Evolutionary conservation across 306 rosid species (phyloP).

Genomic region (Vachellia collinsii): DNA sequence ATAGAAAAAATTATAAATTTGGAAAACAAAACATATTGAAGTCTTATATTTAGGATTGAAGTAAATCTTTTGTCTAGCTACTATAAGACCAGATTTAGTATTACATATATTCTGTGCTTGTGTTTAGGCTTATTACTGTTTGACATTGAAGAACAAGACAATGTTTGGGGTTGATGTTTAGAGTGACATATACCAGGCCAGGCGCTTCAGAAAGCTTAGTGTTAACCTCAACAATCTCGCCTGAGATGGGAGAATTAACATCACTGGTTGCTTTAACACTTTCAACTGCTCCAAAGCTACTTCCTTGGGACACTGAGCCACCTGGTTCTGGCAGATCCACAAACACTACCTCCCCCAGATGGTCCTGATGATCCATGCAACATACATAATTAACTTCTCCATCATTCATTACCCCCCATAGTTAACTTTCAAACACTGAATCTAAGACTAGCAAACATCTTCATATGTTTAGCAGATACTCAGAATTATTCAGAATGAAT

Average conservation of each 20-base stretch:
- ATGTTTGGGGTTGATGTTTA: neutral
- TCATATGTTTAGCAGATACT: neutral
- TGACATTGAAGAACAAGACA: too few species aligned
- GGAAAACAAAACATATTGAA: too few species aligned
- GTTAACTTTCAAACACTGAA: neutral
- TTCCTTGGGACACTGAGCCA: constrained; percentile 51
- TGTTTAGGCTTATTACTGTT: too few species aligned
- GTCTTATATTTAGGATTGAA: too few species aligned
- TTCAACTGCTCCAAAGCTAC: constrained; percentile 87
- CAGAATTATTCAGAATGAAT: neutral
- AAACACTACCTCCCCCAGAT: constrained; percentile 95
- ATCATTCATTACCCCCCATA: neutral
- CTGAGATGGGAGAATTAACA: constrained; percentile 89
- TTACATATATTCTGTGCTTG: neutral
- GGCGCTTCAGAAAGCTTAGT: constrained; percentile 65
- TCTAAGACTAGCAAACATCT: neutral
- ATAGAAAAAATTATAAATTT: too few species aligned
- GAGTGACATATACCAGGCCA: constrained; percentile 60
- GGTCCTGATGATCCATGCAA: constrained; percentile 53
- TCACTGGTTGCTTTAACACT: constrained; percentile 99
- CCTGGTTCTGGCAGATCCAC: constrained; percentile 90
- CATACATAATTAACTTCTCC: neutral
- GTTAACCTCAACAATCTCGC: constrained; percentile 86
- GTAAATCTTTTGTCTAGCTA: too few species aligned
- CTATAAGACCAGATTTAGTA: neutral